Base-by-base conservation (phyloP, 352 stramenopile species). In the Stephanocyclus meneghinianus region DNA sequence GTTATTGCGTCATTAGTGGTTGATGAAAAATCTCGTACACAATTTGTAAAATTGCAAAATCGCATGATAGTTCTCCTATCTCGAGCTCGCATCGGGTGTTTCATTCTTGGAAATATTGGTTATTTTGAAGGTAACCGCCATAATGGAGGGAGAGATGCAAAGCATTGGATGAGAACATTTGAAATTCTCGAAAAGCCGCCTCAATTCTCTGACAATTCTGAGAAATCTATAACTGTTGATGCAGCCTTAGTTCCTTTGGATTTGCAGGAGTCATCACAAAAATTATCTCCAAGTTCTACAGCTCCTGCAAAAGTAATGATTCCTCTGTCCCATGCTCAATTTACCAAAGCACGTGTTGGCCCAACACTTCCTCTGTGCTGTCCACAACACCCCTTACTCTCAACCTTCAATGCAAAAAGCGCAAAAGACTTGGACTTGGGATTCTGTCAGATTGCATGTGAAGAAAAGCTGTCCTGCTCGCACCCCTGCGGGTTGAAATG, bases 1-100 rank as follows among this genome's bases (percentile, higher is more conserved):
- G 90, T 96, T n/a, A 93, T 96, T 63, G 87, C 94, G 10, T 96
- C 91, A 21, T 76, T 97, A 21, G 94, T 97, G 53, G 95, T 96
- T 30, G 94, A 97, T 68, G 91, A 92, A 9, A 96, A 95, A 59
- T 96, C 93, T 51, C 87, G 83, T n/a, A 95, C 91, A 2, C 88
- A 91, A 4, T 96, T 95, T 71, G 93, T 96, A n/a, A 96, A 95
- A 65, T 71, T 96, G 3, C 89, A 94, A 60, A 97, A 97, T 63
- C 87, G 93, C 1, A 96, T 96, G 91, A 95, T 96, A 66, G 94
- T 97, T 7, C 76, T 96, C 21, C 77, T 96, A 30, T 95, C 91
- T 82, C 91, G 94, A 66, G 93, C 94, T 53, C 85, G 94, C 1
- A 81, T 96, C 32, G 94, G 92, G 3, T 95, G 95, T 83, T 97